Percentiles rank a stretch among this genome's conserved stretches.
Evolutionary conservation across 306 rosid genomes (phyloP).

Genomic region (Alnus glutinosa): DNA sequence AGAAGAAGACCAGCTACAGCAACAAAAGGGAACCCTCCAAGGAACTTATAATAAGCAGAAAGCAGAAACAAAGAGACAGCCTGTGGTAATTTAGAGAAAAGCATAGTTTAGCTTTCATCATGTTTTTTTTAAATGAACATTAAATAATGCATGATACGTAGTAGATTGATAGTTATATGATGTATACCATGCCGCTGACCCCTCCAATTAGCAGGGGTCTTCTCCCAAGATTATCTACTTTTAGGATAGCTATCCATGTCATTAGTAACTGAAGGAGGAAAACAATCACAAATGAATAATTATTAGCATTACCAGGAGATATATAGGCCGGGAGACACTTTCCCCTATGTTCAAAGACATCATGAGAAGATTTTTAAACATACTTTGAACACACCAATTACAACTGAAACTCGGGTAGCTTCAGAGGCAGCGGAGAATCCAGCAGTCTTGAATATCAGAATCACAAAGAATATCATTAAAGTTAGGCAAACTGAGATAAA

Average conservation of each 20-base stretch:
- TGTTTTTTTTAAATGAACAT: constrained; percentile 1
- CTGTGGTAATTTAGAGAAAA: constrained; percentile 42
- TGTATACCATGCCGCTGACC: constrained; percentile 88
- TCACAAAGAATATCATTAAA: constrained; percentile 13
- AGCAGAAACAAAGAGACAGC: constrained; percentile 78
- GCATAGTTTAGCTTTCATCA: constrained; percentile 24
- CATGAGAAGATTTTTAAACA: constrained; percentile 19
- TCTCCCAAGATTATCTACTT: constrained; percentile 96
- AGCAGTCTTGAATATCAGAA: constrained; percentile 62
- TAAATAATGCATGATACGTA: neutral
- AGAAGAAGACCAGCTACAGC: constrained; percentile 94
- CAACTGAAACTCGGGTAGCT: constrained; percentile 91
- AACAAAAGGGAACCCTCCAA: constrained; percentile 75
- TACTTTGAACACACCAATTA: constrained; percentile 93
- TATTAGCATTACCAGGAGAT: constrained; percentile 18
- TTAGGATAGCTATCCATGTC: constrained; percentile 86
- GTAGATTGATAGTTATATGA: constrained; percentile 15
- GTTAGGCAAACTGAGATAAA: constrained; percentile 30
- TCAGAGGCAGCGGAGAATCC: constrained; percentile 96
- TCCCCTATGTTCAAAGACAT: constrained; percentile 9
- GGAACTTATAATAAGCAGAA: constrained; percentile 85
- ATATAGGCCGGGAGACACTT: neutral
- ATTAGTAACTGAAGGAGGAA: constrained; percentile 64
- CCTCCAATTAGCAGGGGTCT: constrained; percentile 86
- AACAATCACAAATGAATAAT: constrained; percentile 25